Percentiles rank a stretch among this genome's conserved stretches.
phyloP scores from a whole-genome alignment of 805 yeast genomes.

The Yamadazyma ubonensis region DNA sequence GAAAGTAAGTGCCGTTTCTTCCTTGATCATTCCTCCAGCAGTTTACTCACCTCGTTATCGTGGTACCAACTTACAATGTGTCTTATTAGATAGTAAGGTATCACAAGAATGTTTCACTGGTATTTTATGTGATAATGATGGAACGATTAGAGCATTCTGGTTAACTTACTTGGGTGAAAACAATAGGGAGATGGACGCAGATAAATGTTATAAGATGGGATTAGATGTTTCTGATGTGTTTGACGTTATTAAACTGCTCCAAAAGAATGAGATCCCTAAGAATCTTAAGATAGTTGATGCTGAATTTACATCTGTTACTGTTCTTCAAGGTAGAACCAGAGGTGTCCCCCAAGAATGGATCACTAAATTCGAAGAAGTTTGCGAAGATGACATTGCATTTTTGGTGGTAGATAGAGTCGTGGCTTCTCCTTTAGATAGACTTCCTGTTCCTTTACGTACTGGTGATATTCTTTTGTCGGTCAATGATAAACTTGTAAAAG shows the following conservation, averaged over 20 bases:
- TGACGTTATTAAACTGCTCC: slow-evolving; percentile 55
- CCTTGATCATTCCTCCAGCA: slow-evolving; percentile 70
- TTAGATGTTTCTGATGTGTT: slow-evolving; percentile 68
- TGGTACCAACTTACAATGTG: slow-evolving; percentile 78
- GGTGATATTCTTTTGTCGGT: slow-evolving; percentile 81
- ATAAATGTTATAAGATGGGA: slow-evolving; percentile 69
- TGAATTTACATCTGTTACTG: slow-evolving; percentile 66
- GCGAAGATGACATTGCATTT: slow-evolving; percentile 68
- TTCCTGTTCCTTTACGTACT: slow-evolving; percentile 40
- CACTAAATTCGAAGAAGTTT: slow-evolving; percentile 57
- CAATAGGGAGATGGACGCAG: slow-evolving; percentile 48
- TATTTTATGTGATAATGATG: slow-evolving; percentile 71
- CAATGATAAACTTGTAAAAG: slow-evolving; percentile 61
- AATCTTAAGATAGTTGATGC: slow-evolving; percentile 70
- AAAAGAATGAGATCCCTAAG: slow-evolving; percentile 48
- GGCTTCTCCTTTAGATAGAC: slow-evolving; percentile 34
- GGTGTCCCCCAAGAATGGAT: slow-evolving; percentile 92
- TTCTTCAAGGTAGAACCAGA: slow-evolving; percentile 74
- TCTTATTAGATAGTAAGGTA: slow-evolving; percentile 69
- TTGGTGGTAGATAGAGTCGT: slow-evolving; percentile 70
- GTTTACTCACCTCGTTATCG: slow-evolving; percentile 74
- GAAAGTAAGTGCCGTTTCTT: slow-evolving; percentile 70
- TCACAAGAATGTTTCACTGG: slow-evolving; percentile 79
- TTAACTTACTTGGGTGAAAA: slow-evolving; percentile 78
- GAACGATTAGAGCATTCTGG: slow-evolving; percentile 84